Base-by-base conservation (phyloP, 1,284 basidiomycete genomes). In the Mycena citricolor region DNA sequence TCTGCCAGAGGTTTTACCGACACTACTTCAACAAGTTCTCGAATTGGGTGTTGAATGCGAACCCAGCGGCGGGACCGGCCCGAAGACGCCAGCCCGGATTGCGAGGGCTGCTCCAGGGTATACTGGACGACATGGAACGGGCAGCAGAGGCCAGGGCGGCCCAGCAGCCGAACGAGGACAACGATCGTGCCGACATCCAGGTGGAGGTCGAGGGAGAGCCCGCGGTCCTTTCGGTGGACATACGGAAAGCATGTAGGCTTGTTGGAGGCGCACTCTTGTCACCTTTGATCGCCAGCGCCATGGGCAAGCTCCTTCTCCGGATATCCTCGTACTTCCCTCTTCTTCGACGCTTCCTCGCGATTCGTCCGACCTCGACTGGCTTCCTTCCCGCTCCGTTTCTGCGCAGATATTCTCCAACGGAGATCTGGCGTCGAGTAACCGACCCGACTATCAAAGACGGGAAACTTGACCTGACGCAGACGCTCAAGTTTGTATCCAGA, bases 211-310 rank as follows among this genome's bases (percentile, higher is more conserved):
- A 53, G 22, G 45, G 52, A 40, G 56, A 62, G 25, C 58, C 49
- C 7, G 37, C 31, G 2, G 40, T 49, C 5, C 35, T 49, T n/a
- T 21, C 52, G 11, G 22, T 49, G 29, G 52, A 54, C 31, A 34
- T 88, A 34, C 47, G 46, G n/a, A 24, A 29, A 6, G 51, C 43
- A 2, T 84, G 83, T 2, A 73, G 82, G 16, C 65, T 76, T 54
- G 61, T 88, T 35, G 81, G 78, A 20, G 83, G 82, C 2, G 83
- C 84, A 0, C 63, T 88, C 14, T 63, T 82, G 45, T 68, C 83
- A 38, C 86, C 86, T 0, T 69, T 70, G 10, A 76, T 89, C 47
- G 75, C 86, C 13, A 77, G 65, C 35, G 56, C 69, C 29, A 84
- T 85, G 81, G 86, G 86, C 1, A 59, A 66, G 3, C 51, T 84